Conservation (phyloP, 73 alveolate species). For the Strombidium stylifer region DNA sequence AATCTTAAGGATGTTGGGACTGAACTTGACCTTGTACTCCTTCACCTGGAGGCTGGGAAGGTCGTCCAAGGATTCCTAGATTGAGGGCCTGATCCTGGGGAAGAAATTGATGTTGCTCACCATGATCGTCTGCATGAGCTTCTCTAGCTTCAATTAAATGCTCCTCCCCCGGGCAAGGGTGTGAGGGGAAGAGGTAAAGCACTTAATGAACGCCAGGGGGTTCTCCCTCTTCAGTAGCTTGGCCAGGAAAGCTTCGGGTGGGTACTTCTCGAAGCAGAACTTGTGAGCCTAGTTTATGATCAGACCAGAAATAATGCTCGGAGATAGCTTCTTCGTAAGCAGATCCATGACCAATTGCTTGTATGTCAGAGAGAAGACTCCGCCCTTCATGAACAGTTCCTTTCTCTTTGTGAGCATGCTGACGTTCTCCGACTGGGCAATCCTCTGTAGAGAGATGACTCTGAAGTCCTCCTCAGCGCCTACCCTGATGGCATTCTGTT, state of each 20-base stretch:
- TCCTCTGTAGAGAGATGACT: too few relatives aligned
- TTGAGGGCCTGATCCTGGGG: slow-evolving; percentile 37
- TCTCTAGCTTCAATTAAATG: slow-evolving; percentile 1
- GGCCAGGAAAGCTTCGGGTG: slow-evolving; percentile 20
- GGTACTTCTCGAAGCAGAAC: not conserved
- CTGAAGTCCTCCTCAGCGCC: slow-evolving; percentile 6
- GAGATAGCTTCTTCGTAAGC: slow-evolving; percentile 42
- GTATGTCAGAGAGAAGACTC: slow-evolving; percentile 35
- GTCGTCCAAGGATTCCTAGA: slow-evolving; percentile 43
- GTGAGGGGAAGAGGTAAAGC: slow-evolving; percentile 22
- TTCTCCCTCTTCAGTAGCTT: slow-evolving; percentile 29
- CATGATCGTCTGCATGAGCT: slow-evolving; percentile 20
- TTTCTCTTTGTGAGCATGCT: slow-evolving; percentile 3
- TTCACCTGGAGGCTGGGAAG: too few relatives aligned
- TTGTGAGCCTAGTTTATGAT: slow-evolving; percentile 28
- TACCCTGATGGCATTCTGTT: not conserved
- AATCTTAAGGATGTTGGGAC: too few relatives aligned
- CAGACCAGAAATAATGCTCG: slow-evolving; percentile 42
- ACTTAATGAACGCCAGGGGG: slow-evolving; percentile 40
- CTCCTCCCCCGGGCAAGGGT: slow-evolving; percentile 29
- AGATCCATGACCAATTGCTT: slow-evolving; percentile 43
- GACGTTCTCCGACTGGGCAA: not conserved
- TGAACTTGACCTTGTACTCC: too few relatives aligned
- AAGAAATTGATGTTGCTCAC: slow-evolving; percentile 23
- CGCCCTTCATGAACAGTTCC: slow-evolving; percentile 46